Base-by-base conservation (phyloP, 495 filamentous ascomycete genomes). In the Jackrogersella minutella region DNA sequence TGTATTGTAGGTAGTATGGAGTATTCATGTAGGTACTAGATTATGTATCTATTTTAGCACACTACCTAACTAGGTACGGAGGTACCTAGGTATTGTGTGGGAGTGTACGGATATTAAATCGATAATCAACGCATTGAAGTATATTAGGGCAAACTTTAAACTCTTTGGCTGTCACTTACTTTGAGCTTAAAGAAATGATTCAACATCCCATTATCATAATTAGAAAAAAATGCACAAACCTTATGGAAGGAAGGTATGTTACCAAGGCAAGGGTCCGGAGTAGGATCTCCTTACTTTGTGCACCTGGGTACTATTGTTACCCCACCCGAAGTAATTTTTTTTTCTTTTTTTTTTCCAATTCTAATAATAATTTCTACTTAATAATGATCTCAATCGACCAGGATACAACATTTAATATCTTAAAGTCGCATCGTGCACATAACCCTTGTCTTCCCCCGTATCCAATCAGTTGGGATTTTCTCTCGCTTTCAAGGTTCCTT, bases 321-420 rank as follows among this genome's bases (percentile, higher is more conserved):
- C n/a, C n/a, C n/a, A n/a, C n/a, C n/a, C n/a, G n/a, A n/a, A n/a
- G n/a, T n/a, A n/a, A n/a, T n/a, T n/a, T n/a, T n/a, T n/a, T n/a
- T n/a, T n/a, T n/a, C n/a, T n/a, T n/a, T n/a, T n/a, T n/a, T n/a
- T n/a, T n/a, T n/a, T n/a, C n/a, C n/a, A 19, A n/a, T n/a, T 46
- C 49, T 52, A 30, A 21, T 55, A 55, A 44, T 50, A 52, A 31
- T 60, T 51, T 13, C 21, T 21, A 36, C 21, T 33, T 49, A 57
- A 44, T 57, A 43, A 47, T 58, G 30, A 52, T 36, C 31, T 52
- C 49, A 52, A 52, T 52, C 16, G 14, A 30, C 49, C 9, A 11
- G 49, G 49, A n/a, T 51, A 10, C 4, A 16, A 49, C 24, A 11
- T 3, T 24, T 3, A 26, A 4, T 21, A 19, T 3, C 3, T 14